A percentile compares a stretch with the other conserved stretches of the same genome.
Conservation (phyloP, 768 basidiomycete genomes). For the Panellus pusillus region DNA sequence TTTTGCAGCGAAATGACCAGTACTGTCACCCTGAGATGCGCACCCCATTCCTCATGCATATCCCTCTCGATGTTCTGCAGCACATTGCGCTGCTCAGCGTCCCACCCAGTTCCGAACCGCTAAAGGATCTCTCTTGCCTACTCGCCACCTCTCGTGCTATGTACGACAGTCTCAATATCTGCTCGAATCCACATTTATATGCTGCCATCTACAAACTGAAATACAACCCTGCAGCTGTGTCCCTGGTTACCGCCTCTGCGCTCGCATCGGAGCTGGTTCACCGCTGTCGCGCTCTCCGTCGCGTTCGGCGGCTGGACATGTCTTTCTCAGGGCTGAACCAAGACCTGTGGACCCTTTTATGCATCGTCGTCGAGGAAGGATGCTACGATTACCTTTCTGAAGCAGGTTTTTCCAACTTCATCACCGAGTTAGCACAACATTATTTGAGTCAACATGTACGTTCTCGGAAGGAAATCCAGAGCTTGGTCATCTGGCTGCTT, state of each 20-base stretch:
- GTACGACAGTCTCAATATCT: conserved; percentile 42
- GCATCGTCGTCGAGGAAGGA: conserved; percentile 60
- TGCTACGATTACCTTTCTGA: conserved; percentile 44
- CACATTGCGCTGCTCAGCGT: conserved; percentile 51
- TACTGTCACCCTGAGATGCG: conserved; percentile 30
- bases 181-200: conserved; percentile 52
- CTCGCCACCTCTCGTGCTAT: conserved; percentile 46
- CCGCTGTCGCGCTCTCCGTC: conserved; percentile 48
- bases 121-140: conserved; percentile 42
- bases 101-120: conserved; percentile 38
- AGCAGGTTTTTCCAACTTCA: conserved; percentile 40
- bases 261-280: conserved; percentile 49
- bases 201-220: conserved; percentile 51
- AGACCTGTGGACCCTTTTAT: conserved; percentile 58
- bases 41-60: conserved; percentile 41
- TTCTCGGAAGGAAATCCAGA: conserved; percentile 24
- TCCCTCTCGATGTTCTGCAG: conserved; percentile 59
- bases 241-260: conserved; percentile 36
- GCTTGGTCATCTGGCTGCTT: conserved; percentile 41
- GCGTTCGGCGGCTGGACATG: conserved; percentile 41
- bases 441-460: conserved; percentile 14
- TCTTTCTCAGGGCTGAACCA: conserved; percentile 30
- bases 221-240: conserved; percentile 43
- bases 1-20: not conserved
- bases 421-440: conserved; percentile 30